Evolutionary conservation across 202 grass and related monocot species (phyloP), one percentile per base, ranked within the genome.

Genomic region (Miscanthus sacchariflorus): DNA sequence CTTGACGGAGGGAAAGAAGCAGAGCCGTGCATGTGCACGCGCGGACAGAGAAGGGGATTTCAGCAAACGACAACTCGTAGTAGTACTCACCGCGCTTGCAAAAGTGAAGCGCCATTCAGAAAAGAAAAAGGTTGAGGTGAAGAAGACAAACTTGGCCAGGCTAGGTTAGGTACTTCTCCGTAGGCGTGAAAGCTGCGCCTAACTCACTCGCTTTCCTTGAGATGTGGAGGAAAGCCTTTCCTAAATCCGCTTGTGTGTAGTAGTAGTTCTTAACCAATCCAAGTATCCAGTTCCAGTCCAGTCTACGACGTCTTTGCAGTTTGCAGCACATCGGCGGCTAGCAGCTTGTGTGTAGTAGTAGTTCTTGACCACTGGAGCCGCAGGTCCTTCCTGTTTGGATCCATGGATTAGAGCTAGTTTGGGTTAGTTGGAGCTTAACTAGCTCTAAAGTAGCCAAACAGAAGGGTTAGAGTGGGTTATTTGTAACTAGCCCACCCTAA

Each of bases 111-210:
- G 12, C 9, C 2, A 3, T 11, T 44, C 42, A 28, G 54, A 18
- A 70, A 48, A 1, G 9, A 13, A 3, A 28, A 42, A 5, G 1
- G 35, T 17, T 15, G 12, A 11, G 13, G 73, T 25, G 73, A 73
- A 24, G 11, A 64, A 58, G 80, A 80, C 89, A 80, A 80, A 84
- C 38, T 80, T 48, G 27, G 49, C 59, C 9, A 45, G 45, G 17
- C 50, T 54, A 54, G 15, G 14, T 17, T 21, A 58, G 54, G 54
- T 58, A 58, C 50, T 56, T 56, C 3, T 50, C 14, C 44, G 48
- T 54, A 21, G 50, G 52, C 46, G 81, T 36, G 12, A 35, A 73
- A 17, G 50, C 54, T 46, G 25, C 59, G 33, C 9, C 24, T 42
- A n/a, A 5, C 4, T 11, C 46, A 2, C 17, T 48, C 58, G 9